Evolutionary conservation across 2,329 filamentous ascomycete genomes (phyloP), one percentile per base, ranked within the genome.

Genomic region (Arthrocladium fulminans): DNA sequence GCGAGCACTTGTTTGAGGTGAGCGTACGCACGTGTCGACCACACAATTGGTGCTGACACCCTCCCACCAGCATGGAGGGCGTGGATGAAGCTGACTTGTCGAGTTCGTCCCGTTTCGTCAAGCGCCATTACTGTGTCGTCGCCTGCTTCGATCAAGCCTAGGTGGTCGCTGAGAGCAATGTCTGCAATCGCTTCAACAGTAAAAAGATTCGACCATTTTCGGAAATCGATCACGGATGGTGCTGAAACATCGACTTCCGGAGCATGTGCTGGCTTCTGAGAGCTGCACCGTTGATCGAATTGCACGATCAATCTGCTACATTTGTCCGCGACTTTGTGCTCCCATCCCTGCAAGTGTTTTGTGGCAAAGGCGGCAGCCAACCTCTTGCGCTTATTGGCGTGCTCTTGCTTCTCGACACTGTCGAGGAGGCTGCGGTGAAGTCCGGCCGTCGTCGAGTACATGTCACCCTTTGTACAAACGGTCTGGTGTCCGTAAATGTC

Each of bases 291-390:
- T 35, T 56, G 54, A 52, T 67, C 67, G 25, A 67, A 66, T 24
- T 47, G 47, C 13, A 30, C 32, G 20, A 49, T 45, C 40, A 49
- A 15, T 7, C 40, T 10, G 8, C 5, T 27, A 65, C 35, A 46
- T 42, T 42, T 66, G 48, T 67, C 63, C 9, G 62, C 62, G 3
- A 69, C 65, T 40, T 67, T 68, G 53, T 60, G 62, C 47, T 68
- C 67, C 66, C 64, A 68, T 3, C 58, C 55, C 35, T 67, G 64
- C 0, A 69, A 57, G 23, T 67, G 67, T 54, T 67, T 67, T 9
- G 64, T 40, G 1, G 66, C 63, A 48, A 63, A 68, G 1, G 64
- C 65, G 13, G 57, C 58, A 1, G 65, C 61, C 1, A 68, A 49
- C 0, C 63, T 55, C 48, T 66, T 67, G 4, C 66, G 54, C 50